Percentiles rank a stretch among this genome's conserved stretches.
These are phyloP conservation scores for Paragyromitra xinjiangensis DNA, from an alignment of 495 filamentous ascomycete species.

Conservation along the genomic window DNA sequence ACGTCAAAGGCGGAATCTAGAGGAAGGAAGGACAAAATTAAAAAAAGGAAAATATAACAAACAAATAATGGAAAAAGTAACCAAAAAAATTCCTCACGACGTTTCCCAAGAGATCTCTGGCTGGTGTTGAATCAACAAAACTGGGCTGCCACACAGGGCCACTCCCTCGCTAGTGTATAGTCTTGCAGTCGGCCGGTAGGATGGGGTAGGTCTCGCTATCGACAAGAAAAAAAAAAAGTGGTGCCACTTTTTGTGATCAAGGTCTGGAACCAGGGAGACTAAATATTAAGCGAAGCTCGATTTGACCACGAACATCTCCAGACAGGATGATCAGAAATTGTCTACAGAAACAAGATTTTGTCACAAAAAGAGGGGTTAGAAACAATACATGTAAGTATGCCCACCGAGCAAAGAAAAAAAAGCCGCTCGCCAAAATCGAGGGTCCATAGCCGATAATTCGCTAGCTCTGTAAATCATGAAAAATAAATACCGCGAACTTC, in stretches of 20 bases:
- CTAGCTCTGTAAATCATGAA: slow-evolving; percentile 27
- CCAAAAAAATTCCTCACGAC: slow-evolving; percentile 19
- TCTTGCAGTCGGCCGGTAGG: slow-evolving; percentile 26
- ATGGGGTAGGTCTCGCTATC: slow-evolving; percentile 1
- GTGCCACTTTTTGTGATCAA: slow-evolving; percentile 40
- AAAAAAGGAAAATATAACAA: slow-evolving; percentile 12
- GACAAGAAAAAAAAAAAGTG: slow-evolving; percentile 33
- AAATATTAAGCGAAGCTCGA: slow-evolving; percentile 33
- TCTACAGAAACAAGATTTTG: slow-evolving; percentile 45
- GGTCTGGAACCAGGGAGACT: slow-evolving; percentile 8
- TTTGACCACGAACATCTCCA: slow-evolving; percentile 28
- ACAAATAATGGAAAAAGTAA: slow-evolving; percentile 22
- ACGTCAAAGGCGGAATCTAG: slow-evolving; percentile 35
- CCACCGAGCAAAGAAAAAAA: slow-evolving; percentile 16
- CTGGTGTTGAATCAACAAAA: slow-evolving; percentile 30
- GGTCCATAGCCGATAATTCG: slow-evolving; percentile 28
- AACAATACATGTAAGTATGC: slow-evolving; percentile 19
- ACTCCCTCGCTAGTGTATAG: neutral
- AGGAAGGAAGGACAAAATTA: neutral
- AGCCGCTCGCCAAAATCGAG: slow-evolving; percentile 23
- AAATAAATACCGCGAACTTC: slow-evolving; percentile 39
- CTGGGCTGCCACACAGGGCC: slow-evolving; percentile 19
- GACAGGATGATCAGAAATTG: slow-evolving; percentile 34
- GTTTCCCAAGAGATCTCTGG: slow-evolving; percentile 28
- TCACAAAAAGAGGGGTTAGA: slow-evolving; percentile 44